Conservation (phyloP, 1,139 yeast species). For the Diutina pseudorugosa region DNA sequence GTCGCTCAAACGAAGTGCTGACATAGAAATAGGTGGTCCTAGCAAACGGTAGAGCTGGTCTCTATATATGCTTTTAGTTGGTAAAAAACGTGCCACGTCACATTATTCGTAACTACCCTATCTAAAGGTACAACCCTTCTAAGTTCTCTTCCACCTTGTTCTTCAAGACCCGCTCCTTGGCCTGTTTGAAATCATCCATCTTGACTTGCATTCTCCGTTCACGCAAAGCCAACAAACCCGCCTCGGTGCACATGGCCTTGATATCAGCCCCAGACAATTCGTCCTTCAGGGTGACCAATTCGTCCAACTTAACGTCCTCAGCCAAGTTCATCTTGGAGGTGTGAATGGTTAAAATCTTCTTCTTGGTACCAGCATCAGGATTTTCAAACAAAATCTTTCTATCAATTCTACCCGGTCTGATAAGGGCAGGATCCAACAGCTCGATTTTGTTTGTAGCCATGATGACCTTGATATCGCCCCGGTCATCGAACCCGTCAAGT, state of each 20-base stretch:
- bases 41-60: not conserved
- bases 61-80: not conserved
- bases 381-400: constrained; percentile 93
- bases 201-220: constrained; percentile 98
- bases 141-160: constrained; percentile 95
- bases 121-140: constrained; percentile 81
- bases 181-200: constrained; percentile 87
- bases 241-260: constrained; percentile 96
- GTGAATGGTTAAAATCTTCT: constrained; percentile 87
- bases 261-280: constrained; percentile 97
- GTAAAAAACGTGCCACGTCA: not conserved
- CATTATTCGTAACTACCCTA: not conserved
- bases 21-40: not conserved
- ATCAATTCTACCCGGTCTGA: constrained; percentile 98
- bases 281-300: constrained; percentile 82
- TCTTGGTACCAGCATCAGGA: constrained; percentile 88
- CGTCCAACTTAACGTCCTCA: constrained; percentile 81
- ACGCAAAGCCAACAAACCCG: constrained; percentile 89
- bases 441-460: constrained; percentile 99
- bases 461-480: constrained; percentile 96
- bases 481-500: constrained; percentile 95
- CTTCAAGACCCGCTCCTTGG: constrained; percentile 93
- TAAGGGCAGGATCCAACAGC: constrained; percentile 90
- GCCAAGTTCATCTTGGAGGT: constrained; percentile 90
- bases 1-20: not conserved